Evolutionary conservation across 345 rosid species (phyloP), one percentile per base, ranked within the genome.

Genomic region (Brassica juncea): DNA sequence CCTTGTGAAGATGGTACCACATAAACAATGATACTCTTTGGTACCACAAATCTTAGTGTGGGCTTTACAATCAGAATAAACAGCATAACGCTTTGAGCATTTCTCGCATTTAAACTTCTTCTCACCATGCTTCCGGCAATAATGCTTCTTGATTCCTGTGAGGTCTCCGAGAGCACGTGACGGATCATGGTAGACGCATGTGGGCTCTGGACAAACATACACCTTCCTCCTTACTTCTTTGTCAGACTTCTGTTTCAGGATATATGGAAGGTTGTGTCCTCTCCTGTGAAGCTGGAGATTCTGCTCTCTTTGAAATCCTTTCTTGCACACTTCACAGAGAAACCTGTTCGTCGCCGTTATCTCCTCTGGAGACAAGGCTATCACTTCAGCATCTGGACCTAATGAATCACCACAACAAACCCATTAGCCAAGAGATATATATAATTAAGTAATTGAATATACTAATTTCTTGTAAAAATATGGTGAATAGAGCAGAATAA

Each of bases 331-430:
- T 82, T 89, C 92, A 73, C 95, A 90, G 3, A 90, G 58, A 86
- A 89, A 90, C 69, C 91, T 83, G 87, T 90, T 90, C 58, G 95
- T 89, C 68, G 93, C 90, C 93, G 86, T 89, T 70, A 91, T 88
- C 11, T 91, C 88, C 88, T 84, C 86, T 76, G 95, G 95, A 23
- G 95, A 89, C 49, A 91, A 83, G 57, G 92, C 92, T 80, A 91
- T 91, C 83, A 91, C 93, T 77, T 91, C 93, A 31, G 93, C 91
- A 84, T 87, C 93, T 77, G 96, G 93, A 84, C 89, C 96, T 91
- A 85, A 11, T 32, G 1, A 5, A 44, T 32, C 64, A 77, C 15
- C 21, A 3, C 27, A 60, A 62, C 37, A 62, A 66, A 4, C 2
- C 7, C 59, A 47, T 42, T 28, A 30, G 11, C 28, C 44, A 58